A percentile compares a stretch with the other conserved stretches of the same genome.
Evolutionary conservation across 768 basidiomycete species (phyloP).

Genomic region (Lactifluus piperatus): DNA sequence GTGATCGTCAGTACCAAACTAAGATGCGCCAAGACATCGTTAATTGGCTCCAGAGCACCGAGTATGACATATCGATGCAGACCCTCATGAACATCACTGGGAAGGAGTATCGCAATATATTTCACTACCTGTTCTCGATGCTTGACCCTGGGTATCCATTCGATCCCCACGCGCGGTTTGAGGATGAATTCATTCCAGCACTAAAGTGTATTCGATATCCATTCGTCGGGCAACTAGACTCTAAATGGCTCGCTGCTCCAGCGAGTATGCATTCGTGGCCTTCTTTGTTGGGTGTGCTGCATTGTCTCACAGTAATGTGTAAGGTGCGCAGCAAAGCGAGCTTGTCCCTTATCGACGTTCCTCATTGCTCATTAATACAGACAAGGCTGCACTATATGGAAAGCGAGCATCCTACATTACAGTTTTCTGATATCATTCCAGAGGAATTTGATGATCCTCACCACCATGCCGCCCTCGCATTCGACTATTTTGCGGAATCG

Average conservation of each 20-base stretch:
- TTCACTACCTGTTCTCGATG: constrained; percentile 62
- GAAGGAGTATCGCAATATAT: constrained; percentile 80
- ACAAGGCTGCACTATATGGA: constrained; percentile 39
- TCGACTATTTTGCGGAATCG: constrained; percentile 59
- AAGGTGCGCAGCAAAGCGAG: constrained; percentile 46
- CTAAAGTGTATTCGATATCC: constrained; percentile 79
- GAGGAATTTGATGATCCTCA: constrained; percentile 69
- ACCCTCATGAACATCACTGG: constrained; percentile 71
- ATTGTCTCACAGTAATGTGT: constrained; percentile 86
- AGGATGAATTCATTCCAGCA: constrained; percentile 76
- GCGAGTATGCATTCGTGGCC: constrained; percentile 94
- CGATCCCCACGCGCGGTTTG: constrained; percentile 46
- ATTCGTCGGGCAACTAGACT: constrained; percentile 65
- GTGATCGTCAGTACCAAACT: constrained; percentile 63
- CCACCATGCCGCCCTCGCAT: constrained; percentile 71
- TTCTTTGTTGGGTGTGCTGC: constrained; percentile 72
- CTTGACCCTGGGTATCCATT: constrained; percentile 66
- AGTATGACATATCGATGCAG: constrained; percentile 58
- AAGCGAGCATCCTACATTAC: constrained; percentile 60
- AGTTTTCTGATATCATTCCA: constrained; percentile 49
- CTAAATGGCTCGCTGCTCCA: constrained; percentile 80
- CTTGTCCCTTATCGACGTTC: background rate
- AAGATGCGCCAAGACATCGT: constrained; percentile 74
- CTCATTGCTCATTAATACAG: constrained; percentile 15
- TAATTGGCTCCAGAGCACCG: constrained; percentile 55